phyloP scores from a whole-genome alignment of 2,329 filamentous ascomycete species.

The Ascochyta pisi region DNA sequence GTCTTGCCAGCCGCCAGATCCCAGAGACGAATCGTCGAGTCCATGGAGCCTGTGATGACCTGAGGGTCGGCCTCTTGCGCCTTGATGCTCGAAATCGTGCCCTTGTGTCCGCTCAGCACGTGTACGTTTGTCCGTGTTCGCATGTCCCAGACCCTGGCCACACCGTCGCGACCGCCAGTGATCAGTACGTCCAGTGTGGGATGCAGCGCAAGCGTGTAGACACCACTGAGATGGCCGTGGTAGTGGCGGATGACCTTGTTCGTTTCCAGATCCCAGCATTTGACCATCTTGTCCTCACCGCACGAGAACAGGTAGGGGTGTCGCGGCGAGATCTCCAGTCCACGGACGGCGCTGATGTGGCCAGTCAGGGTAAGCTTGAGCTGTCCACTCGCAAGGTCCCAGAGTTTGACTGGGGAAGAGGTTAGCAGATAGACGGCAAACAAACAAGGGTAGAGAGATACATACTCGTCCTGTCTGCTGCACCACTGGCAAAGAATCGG shows the following conservation, averaged over 20 bases:
- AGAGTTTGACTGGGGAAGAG: slow-evolving; percentile 75
- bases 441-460: background rate
- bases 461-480: slow-evolving; percentile 78
- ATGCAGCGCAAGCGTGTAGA: slow-evolving; percentile 92
- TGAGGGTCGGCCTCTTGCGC: slow-evolving; percentile 98
- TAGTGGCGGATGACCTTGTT: slow-evolving; percentile 90
- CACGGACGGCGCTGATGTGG: slow-evolving; percentile 52
- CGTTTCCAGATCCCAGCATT: slow-evolving; percentile 99
- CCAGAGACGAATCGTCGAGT: slow-evolving; percentile 72
- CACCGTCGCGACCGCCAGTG: slow-evolving; percentile 92
- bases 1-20: slow-evolving; percentile 95
- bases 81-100: slow-evolving; percentile 85
- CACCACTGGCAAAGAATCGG: slow-evolving; percentile 95
- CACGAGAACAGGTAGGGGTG: slow-evolving; percentile 98
- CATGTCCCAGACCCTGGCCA: slow-evolving; percentile 96
- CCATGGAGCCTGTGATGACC: slow-evolving; percentile 90
- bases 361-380: slow-evolving; percentile 41
- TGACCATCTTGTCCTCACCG: slow-evolving; percentile 99
- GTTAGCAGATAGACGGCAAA: slow-evolving; percentile 1
- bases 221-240: slow-evolving; percentile 93
- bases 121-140: slow-evolving; percentile 94
- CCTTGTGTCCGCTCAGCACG: slow-evolving; percentile 88
- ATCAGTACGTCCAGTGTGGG: slow-evolving; percentile 94
- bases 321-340: slow-evolving; percentile 87
- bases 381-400: slow-evolving; percentile 85